Evolutionary conservation across 495 filamentous ascomycete genomes (phyloP).

Genomic region (Lophium mytilinum): DNA sequence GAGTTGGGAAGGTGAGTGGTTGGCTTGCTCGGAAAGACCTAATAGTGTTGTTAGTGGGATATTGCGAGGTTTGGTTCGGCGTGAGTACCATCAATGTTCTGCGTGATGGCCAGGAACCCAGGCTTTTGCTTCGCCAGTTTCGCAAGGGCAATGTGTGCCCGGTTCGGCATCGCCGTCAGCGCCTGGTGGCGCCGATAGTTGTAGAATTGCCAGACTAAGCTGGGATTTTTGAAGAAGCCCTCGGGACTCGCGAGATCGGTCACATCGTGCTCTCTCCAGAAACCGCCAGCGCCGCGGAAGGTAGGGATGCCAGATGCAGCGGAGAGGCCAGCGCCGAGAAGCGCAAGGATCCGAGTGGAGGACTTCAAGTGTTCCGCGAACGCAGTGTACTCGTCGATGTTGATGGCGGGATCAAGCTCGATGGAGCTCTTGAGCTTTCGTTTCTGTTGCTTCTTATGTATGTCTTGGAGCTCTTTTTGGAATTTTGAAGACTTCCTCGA

Average conservation of each 20-base stretch:
- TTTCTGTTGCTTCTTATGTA: too few species aligned
- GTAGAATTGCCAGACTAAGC: slow-evolving; percentile 82
- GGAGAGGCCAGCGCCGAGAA: slow-evolving; percentile 39
- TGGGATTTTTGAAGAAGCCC: slow-evolving; percentile 49
- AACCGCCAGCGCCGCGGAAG: slow-evolving; percentile 71
- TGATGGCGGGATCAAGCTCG: too few species aligned
- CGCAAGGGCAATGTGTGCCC: slow-evolving; percentile 65
- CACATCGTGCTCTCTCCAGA: slow-evolving; percentile 69
- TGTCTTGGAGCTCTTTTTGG: too few species aligned
- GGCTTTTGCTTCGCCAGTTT: slow-evolving; percentile 50
- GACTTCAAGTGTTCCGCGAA: too few species aligned
- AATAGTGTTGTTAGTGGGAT: too few species aligned
- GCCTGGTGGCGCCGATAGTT: slow-evolving; percentile 71
- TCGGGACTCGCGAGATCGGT: slow-evolving; percentile 61
- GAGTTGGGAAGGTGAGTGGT: slow-evolving; percentile 36
- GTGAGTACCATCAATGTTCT: slow-evolving; percentile 67
- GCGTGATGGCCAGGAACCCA: slow-evolving; percentile 59
- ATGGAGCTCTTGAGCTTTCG: too few species aligned
- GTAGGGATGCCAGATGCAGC: slow-evolving; percentile 75
- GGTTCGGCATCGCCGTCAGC: slow-evolving; percentile 59
- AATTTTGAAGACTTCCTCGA: too few species aligned
- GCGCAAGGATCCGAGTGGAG: too few species aligned
- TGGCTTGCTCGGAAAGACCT: too few species aligned
- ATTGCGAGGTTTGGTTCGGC: too few species aligned
- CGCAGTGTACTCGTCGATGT: too few species aligned